phyloP scores from a whole-genome alignment of 225 moss, liverwort and hornwort genomes.

The Thuidium tamariscinum region DNA sequence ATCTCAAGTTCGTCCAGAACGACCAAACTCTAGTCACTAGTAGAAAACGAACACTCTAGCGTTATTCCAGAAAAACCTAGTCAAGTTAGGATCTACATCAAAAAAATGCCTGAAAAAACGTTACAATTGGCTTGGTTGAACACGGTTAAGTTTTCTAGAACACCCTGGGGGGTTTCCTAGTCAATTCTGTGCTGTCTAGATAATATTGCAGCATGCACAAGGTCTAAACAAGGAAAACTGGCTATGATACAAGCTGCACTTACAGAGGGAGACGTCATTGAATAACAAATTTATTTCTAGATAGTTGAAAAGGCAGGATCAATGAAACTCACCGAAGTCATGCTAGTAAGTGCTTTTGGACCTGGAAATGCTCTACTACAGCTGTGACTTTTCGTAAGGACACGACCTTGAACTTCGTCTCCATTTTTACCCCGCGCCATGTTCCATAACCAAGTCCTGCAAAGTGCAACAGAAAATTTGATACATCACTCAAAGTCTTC shows the following conservation, averaged over 20 bases:
- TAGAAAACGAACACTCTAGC: not conserved
- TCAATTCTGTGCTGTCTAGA: not conserved
- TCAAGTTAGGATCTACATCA: not conserved
- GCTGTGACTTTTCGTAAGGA: conserved; percentile 76
- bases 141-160: not conserved
- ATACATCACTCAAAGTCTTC: not conserved
- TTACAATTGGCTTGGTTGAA: not conserved
- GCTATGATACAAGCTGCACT: not conserved
- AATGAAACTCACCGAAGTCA: conserved; percentile 46
- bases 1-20: not conserved
- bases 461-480: not conserved
- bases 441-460: conserved; percentile 88
- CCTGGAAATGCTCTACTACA: conserved; percentile 92
- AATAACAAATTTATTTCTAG: not conserved
- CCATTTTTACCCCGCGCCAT: conserved; percentile 70
- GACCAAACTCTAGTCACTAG: not conserved
- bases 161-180: not conserved
- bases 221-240: not conserved
- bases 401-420: conserved; percentile 71
- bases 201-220: not conserved
- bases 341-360: conserved; percentile 55
- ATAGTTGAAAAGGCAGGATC: not conserved
- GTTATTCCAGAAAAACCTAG: not conserved
- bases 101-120: not conserved
- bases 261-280: not conserved